Conservation (phyloP, 306 rosid genomes). For the Pueraria montana region DNA sequence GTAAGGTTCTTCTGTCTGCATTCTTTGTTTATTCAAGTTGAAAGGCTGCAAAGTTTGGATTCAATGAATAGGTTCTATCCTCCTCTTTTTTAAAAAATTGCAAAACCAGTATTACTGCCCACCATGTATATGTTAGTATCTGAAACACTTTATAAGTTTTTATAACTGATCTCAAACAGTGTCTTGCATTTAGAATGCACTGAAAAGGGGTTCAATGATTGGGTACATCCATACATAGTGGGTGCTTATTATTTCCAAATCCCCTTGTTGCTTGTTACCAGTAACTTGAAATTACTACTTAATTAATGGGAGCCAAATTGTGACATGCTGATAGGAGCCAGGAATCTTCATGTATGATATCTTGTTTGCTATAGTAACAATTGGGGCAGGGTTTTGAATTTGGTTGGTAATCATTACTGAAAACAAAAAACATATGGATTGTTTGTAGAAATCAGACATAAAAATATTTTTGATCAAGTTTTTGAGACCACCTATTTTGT, state of each 20-base stretch:
- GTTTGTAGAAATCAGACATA: background rate
- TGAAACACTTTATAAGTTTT: background rate
- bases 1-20: conserved; percentile 64
- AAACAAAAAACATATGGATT: background rate
- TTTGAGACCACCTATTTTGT: background rate
- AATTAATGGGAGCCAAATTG: conserved; percentile 8
- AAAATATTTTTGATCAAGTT: conserved; percentile 4
- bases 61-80: conserved; percentile 17
- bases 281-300: background rate
- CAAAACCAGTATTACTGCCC: background rate
- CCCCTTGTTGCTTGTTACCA: conserved; percentile 28
- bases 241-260: conserved; percentile 31
- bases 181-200: conserved; percentile 12
- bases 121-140: conserved; percentile 14
- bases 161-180: conserved; percentile 18
- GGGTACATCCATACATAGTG: background rate
- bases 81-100: background rate
- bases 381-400: background rate
- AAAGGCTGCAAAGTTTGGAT: conserved; percentile 31
- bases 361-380: background rate
- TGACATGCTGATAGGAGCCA: conserved; percentile 13
- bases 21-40: conserved; percentile 39
- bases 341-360: conserved; percentile 9
- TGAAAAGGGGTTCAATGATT: conserved; percentile 30
- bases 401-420: conserved; percentile 7